These are phyloP conservation scores for Lepidium campestre DNA, from an alignment of 441 rosid species.

Conservation along the genomic window DNA sequence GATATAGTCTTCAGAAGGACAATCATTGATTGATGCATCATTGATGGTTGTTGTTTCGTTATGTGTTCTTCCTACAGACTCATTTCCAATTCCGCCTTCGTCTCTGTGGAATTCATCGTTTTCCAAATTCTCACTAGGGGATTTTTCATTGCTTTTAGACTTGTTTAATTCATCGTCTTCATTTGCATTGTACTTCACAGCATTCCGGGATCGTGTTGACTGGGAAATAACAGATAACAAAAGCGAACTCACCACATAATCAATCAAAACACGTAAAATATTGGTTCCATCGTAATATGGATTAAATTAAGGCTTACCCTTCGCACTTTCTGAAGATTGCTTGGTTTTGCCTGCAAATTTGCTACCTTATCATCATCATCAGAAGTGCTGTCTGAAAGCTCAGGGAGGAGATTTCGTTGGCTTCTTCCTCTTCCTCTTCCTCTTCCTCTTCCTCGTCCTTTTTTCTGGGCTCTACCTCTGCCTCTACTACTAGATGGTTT, in stretches of 20 bases:
- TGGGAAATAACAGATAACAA: constrained; percentile 30
- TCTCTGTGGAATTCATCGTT: constrained; percentile 2
- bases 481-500: constrained; percentile 39
- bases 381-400: constrained; percentile 44
- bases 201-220: constrained; percentile 69
- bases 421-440: constrained; percentile 36
- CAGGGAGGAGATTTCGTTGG: constrained; percentile 28
- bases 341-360: constrained; percentile 28
- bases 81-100: constrained; percentile 13
- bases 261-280: neutral
- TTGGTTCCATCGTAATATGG: neutral
- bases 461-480: constrained; percentile 29
- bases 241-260: neutral
- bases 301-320: constrained; percentile 44
- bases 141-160: constrained; percentile 17
- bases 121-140: constrained; percentile 21
- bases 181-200: constrained; percentile 38
- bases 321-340: constrained; percentile 38
- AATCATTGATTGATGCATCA: constrained; percentile 11
- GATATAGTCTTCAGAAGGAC: constrained; percentile 28
- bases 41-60: constrained; percentile 12
- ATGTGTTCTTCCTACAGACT: constrained; percentile 17
- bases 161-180: constrained; percentile 41
- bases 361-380: constrained; percentile 26
- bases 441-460: constrained; percentile 27